These are phyloP conservation scores for Vitis riparia DNA, from an alignment of 164 flowering plant genomes.

Conservation along the genomic window DNA sequence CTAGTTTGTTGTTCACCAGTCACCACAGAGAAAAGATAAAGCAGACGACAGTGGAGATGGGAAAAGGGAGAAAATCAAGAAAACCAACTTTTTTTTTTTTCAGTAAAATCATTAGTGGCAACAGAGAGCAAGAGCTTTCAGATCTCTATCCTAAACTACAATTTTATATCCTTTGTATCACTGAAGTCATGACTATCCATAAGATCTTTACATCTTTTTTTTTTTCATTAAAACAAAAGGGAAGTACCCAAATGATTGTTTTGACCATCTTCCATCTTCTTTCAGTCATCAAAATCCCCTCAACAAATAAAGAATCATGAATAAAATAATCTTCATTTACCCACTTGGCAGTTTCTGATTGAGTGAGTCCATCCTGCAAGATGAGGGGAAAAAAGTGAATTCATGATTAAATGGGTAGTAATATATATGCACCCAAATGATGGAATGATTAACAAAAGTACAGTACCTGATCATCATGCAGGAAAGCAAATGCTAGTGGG, in stretches of 20 bases:
- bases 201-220: constrained; percentile 9
- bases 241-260: constrained; percentile 26
- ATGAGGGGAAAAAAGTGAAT: not conserved
- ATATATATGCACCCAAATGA: not conserved
- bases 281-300: constrained; percentile 17
- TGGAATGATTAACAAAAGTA: not conserved
- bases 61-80: constrained; percentile 17
- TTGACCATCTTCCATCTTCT: constrained; percentile 24
- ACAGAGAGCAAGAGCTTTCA: constrained; percentile 4
- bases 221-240: constrained; percentile 22
- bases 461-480: constrained; percentile 25
- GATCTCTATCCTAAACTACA: constrained; percentile 15
- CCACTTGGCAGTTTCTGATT: constrained; percentile 18
- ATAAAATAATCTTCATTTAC: constrained; percentile 20
- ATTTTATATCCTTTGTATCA: constrained; percentile 14
- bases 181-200: constrained; percentile 19
- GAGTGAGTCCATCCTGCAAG: constrained; percentile 30
- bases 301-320: constrained; percentile 29
- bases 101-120: constrained; percentile 36
- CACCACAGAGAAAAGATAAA: constrained; percentile 14
- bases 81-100: constrained; percentile 24
- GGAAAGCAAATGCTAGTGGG: constrained; percentile 5
- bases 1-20: constrained; percentile 9
- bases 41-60: constrained; percentile 1
- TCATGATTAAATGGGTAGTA: constrained; percentile 3